Conservation (phyloP, 2,329 filamentous ascomycete species). For the Aspergillus clavatus region DNA sequence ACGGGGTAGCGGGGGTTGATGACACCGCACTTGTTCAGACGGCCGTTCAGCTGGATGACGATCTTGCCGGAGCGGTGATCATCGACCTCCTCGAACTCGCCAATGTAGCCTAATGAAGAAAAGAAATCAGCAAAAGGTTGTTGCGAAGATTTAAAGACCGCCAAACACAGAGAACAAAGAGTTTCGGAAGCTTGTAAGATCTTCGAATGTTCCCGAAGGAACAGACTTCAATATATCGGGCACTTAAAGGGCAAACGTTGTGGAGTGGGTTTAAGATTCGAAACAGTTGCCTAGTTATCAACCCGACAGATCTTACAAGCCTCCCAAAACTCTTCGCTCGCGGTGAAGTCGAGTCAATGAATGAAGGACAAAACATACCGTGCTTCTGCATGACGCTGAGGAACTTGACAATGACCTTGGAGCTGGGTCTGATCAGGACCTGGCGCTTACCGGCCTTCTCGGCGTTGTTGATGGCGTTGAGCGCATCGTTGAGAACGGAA, state of each 20-base stretch:
- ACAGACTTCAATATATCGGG: conserved; percentile 78
- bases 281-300: conserved; percentile 99
- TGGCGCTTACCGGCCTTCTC: conserved; percentile 99
- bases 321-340: not conserved
- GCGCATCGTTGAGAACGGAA: conserved; percentile 98
- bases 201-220: conserved; percentile 53
- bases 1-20: conserved; percentile 99
- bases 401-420: conserved; percentile 99
- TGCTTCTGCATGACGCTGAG: conserved; percentile 98
- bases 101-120: conserved; percentile 76
- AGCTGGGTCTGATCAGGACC: conserved; percentile 94
- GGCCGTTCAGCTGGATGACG: conserved; percentile 98
- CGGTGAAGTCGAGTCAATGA: not conserved
- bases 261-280: conserved; percentile 57
- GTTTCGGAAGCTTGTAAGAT: conserved; percentile 94
- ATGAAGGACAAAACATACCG: conserved; percentile 62
- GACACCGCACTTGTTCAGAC: conserved; percentile 98
- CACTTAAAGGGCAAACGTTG: conserved; percentile 99
- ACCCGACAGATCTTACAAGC: conserved; percentile 58
- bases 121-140: conserved; percentile 58
- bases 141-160: conserved; percentile 93
- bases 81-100: conserved; percentile 99
- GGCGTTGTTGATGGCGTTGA: conserved; percentile 99
- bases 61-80: conserved; percentile 99
- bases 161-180: conserved; percentile 60